Percentiles rank a stretch among this genome's conserved stretches.
phyloP scores from a whole-genome alignment of 176 grass and related monocot genomes.

The Musa acuminata region DNA sequence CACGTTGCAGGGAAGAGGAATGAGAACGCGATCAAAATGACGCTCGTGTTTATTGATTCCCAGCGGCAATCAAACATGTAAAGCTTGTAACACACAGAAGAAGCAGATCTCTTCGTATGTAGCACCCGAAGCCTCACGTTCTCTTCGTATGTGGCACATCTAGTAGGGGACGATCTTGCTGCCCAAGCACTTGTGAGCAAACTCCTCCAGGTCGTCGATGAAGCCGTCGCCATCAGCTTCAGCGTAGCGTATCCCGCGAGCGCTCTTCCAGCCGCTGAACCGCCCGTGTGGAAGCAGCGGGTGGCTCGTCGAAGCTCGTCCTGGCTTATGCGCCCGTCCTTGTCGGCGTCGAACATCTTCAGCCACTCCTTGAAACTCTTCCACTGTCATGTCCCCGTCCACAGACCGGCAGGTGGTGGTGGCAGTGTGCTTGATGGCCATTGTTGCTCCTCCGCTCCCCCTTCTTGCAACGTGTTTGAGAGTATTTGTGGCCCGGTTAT shows the following conservation, averaged over 20 bases:
- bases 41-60: too few species aligned
- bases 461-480: too few species aligned
- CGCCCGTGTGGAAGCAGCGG: constrained; percentile 52
- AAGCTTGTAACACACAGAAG: too few species aligned
- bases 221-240: constrained; percentile 60
- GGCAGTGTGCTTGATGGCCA: constrained; percentile 36
- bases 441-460: neutral
- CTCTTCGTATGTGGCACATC: neutral
- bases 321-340: constrained; percentile 76
- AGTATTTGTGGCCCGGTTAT: too few species aligned
- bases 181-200: constrained; percentile 59
- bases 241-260: constrained; percentile 48
- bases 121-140: neutral
- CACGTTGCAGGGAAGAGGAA: too few species aligned
- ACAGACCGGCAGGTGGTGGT: constrained; percentile 22
- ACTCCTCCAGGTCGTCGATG: constrained; percentile 64
- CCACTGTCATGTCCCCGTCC: constrained; percentile 72
- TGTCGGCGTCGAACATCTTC: constrained; percentile 51
- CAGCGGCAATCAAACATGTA: too few species aligned
- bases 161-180: constrained; percentile 68
- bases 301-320: constrained; percentile 67
- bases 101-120: too few species aligned
- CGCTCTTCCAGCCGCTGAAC: constrained; percentile 72
- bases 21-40: too few species aligned
- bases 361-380: constrained; percentile 92